Evolutionary conservation across 371 early-diverging fungal genomes (phyloP).

Genomic region (Mortierella sp.): DNA sequence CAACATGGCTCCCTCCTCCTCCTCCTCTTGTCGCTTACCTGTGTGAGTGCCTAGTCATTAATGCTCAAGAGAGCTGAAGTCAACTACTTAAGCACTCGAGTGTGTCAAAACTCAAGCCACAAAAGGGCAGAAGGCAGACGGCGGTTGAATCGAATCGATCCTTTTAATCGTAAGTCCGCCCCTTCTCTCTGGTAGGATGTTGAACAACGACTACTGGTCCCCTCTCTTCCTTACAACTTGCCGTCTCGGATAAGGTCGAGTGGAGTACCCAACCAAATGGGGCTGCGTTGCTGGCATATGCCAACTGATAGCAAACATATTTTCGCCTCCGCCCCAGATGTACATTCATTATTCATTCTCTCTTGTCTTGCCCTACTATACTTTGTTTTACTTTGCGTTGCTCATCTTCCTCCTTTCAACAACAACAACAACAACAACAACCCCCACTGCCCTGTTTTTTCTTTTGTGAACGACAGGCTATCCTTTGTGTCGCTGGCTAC

Average conservation of each 20-base stretch:
- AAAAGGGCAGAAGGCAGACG: neutral
- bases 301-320: neutral
- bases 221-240: neutral
- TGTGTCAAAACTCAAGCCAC: neutral
- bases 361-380: neutral
- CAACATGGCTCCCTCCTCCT: neutral
- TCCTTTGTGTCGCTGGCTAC: neutral
- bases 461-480: too few species aligned
- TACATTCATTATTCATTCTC: neutral
- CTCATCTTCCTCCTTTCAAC: neutral
- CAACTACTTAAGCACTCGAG: neutral
- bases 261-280: conserved; percentile 7
- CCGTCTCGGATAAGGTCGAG: neutral
- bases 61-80: neutral
- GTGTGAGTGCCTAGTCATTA: neutral
- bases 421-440: too few species aligned
- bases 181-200: neutral
- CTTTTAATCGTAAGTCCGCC: conserved; percentile 6
- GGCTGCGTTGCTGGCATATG: conserved; percentile 13
- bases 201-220: neutral
- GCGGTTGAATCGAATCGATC: conserved; percentile 2
- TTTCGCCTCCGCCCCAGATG: neutral
- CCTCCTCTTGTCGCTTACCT: neutral
- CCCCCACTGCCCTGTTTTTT: neutral
- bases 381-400: neutral